A percentile compares a stretch with the other conserved stretches of the same genome.
These are phyloP conservation scores for Avena atlantica DNA, from an alignment of 176 grass and related monocot species.

Conservation along the genomic window DNA sequence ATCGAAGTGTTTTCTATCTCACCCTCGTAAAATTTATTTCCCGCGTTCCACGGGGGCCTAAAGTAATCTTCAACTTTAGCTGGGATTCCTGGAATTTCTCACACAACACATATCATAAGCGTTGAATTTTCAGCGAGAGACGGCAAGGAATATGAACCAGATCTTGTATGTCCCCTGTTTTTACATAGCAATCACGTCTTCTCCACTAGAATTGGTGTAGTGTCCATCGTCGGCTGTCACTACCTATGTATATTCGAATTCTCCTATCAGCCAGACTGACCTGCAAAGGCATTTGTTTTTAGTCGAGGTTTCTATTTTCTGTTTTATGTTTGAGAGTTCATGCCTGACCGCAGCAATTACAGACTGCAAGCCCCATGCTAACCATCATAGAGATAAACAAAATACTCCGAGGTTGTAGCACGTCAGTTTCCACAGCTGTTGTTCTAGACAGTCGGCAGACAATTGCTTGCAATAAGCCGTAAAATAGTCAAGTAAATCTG, in stretches of 20 bases:
- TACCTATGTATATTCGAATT: not conserved
- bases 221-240: conserved; percentile 15
- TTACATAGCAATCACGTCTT: not conserved
- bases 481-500: not conserved
- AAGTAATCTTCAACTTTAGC: not conserved
- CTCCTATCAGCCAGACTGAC: not conserved
- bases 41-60: not conserved
- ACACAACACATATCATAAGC: not conserved
- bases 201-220: not conserved
- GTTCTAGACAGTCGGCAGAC: not conserved
- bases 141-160: conserved; percentile 1
- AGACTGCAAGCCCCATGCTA: not conserved
- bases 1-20: no score
- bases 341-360: conserved; percentile 13
- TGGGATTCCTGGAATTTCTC: not conserved
- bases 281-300: not conserved
- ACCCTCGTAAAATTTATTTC: not conserved
- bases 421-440: not conserved
- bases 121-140: not conserved
- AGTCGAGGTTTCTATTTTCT: not conserved
- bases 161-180: conserved; percentile 18
- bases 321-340: not conserved
- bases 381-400: not conserved
- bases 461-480: not conserved
- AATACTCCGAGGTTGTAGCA: not conserved